These are phyloP conservation scores for Wickerhamomyces queroliae DNA, from an alignment of 805 yeast species.

Conservation along the genomic window DNA sequence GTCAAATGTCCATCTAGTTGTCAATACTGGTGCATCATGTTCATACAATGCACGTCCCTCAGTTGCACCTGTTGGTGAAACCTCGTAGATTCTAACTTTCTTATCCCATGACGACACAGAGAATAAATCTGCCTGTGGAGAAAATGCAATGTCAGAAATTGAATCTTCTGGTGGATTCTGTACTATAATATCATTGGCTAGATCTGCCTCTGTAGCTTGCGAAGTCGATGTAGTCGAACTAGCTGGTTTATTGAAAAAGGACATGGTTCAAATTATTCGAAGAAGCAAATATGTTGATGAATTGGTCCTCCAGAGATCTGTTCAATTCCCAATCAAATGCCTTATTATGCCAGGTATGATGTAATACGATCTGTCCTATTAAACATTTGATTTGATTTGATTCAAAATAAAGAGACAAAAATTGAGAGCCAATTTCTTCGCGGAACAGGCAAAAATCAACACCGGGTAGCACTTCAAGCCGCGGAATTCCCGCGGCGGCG, in stretches of 20 bases:
- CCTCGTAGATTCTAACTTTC: conserved; percentile 88
- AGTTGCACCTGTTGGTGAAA: conserved; percentile 64
- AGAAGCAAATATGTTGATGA: too few species aligned
- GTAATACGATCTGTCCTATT: too few species aligned
- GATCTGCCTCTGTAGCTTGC: conserved; percentile 32
- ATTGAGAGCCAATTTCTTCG: background rate
- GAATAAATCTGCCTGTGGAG: conserved; percentile 76
- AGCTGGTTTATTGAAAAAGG: conserved; percentile 28
- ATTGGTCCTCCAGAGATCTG: too few species aligned
- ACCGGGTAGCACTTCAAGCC: conserved; percentile 2
- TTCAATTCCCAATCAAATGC: too few species aligned
- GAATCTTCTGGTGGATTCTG: conserved; percentile 91
- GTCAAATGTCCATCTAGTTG: conserved; percentile 78
- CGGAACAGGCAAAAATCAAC: conserved; percentile 1
- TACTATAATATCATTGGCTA: conserved; percentile 64
- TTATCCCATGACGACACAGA: conserved; percentile 93
- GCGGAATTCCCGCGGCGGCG: too few species aligned
- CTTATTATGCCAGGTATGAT: too few species aligned
- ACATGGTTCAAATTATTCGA: conserved; percentile 21
- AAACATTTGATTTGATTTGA: too few species aligned
- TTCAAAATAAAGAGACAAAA: too few species aligned
- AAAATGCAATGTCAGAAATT: conserved; percentile 74
- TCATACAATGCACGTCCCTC: conserved; percentile 88
- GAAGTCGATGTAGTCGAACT: conserved; percentile 20
- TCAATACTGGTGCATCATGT: conserved; percentile 83